A percentile compares a stretch with the other conserved stretches of the same genome.
phyloP scores from a whole-genome alignment of 2,329 filamentous ascomycete species.

The Fonsecaea multimorphosa region DNA sequence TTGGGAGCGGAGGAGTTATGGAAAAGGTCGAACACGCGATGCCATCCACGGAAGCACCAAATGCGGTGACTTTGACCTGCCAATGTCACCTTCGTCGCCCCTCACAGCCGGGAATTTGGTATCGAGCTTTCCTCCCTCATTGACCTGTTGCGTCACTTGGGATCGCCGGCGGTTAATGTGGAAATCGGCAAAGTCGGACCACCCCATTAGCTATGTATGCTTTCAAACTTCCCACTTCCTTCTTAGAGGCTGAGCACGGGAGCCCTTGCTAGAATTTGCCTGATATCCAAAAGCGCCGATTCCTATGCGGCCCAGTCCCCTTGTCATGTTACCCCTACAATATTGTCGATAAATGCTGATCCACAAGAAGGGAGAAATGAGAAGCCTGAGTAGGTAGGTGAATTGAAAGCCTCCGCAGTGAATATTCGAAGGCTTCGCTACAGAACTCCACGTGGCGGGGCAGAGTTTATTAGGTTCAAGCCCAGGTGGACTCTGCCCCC shows the following conservation, averaged over 20 bases:
- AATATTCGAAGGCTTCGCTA: conserved; percentile 14
- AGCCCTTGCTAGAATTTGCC: conserved; percentile 15
- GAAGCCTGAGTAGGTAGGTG: not conserved
- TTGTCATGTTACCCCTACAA: not conserved
- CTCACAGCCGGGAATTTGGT: not conserved
- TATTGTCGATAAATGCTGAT: not conserved
- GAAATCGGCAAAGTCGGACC: conserved; percentile 1
- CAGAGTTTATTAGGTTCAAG: conserved; percentile 13
- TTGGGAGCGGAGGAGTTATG: conserved; percentile 15
- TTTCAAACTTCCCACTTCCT: conserved; percentile 1
- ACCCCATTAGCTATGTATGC: not conserved
- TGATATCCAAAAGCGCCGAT: conserved; percentile 1
- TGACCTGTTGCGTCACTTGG: not conserved
- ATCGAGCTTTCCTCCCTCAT: not conserved
- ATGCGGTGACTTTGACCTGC: not conserved
- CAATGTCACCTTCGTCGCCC: not conserved
- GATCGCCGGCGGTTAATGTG: conserved; percentile 6
- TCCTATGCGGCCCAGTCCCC: not conserved
- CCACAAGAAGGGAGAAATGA: not conserved
- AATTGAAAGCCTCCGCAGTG: not conserved
- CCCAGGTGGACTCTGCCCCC: conserved; percentile 6
- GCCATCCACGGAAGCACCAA: not conserved
- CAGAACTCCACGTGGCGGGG: conserved; percentile 18
- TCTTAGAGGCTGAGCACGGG: not conserved
- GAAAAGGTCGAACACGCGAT: not conserved